Evolutionary conservation across 768 basidiomycete genomes (phyloP).

Genomic region (Pulveroboletus sp.): DNA sequence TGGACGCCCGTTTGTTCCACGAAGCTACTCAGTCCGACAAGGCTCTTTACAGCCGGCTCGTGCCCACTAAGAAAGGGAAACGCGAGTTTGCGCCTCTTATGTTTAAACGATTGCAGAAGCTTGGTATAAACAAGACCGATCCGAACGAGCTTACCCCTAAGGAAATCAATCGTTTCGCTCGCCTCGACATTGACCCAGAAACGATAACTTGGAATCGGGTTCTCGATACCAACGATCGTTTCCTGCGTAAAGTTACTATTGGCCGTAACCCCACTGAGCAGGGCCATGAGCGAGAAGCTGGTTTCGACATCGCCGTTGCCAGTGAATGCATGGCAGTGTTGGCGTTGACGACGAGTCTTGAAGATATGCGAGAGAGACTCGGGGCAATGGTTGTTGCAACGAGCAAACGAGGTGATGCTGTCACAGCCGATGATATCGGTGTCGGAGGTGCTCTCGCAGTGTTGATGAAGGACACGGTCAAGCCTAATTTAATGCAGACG

Average conservation of each 20-base stretch:
- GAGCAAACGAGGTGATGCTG: constrained; percentile 81
- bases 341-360: constrained; percentile 80
- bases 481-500: constrained; percentile 98
- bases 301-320: constrained; percentile 96
- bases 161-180: constrained; percentile 84
- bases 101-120: constrained; percentile 91
- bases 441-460: constrained; percentile 94
- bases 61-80: constrained; percentile 89
- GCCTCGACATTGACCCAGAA: constrained; percentile 83
- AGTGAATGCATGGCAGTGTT: constrained; percentile 98
- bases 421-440: constrained; percentile 96
- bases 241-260: constrained; percentile 88
- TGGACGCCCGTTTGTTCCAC: constrained; percentile 97
- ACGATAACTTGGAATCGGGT: constrained; percentile 99
- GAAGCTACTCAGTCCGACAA: constrained; percentile 95
- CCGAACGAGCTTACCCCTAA: constrained; percentile 90
- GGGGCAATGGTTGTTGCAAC: constrained; percentile 98
- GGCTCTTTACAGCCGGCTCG: constrained; percentile 87
- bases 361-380: constrained; percentile 88
- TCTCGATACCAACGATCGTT: constrained; percentile 93
- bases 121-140: constrained; percentile 91
- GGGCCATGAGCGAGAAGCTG: constrained; percentile 83
- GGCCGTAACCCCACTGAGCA: constrained; percentile 89
- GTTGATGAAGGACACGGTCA: constrained; percentile 98
- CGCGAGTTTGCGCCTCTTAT: constrained; percentile 94